Percentiles rank a stretch among this genome's conserved stretches.
phyloP scores from a whole-genome alignment of 768 basidiomycete genomes.

The Rhodotorula kratochvilovae region DNA sequence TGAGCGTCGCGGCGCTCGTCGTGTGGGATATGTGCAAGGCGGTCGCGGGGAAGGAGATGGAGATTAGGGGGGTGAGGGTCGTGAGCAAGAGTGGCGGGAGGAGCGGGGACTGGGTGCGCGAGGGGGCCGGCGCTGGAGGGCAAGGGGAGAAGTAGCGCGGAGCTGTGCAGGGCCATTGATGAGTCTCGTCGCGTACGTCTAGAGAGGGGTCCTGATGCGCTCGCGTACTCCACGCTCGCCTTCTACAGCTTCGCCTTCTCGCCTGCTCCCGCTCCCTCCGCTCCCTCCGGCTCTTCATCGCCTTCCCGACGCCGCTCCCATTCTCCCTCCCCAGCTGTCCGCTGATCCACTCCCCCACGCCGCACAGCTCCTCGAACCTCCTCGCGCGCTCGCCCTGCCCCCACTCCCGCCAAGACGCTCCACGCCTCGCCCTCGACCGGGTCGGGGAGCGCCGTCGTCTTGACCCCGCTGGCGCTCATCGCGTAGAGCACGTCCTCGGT shows the following conservation, averaged over 20 bases:
- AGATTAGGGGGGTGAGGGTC: slow-evolving; percentile 64
- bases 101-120: slow-evolving; percentile 62
- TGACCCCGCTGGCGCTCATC: slow-evolving; percentile 60
- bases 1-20: slow-evolving; percentile 69
- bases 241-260: slow-evolving; percentile 28
- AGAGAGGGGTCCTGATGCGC: not conserved
- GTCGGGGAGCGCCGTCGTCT: slow-evolving; percentile 52
- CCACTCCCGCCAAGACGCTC: slow-evolving; percentile 1
- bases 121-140: not conserved
- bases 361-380: slow-evolving; percentile 24
- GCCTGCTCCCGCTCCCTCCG: slow-evolving; percentile 1
- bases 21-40: slow-evolving; percentile 94
- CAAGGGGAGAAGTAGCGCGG: not conserved
- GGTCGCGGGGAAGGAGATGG: slow-evolving; percentile 81
- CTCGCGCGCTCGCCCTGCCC: not conserved
- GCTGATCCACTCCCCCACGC: slow-evolving; percentile 30
- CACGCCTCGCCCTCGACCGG: not conserved
- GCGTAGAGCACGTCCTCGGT: slow-evolving; percentile 80
- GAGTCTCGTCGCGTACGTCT: not conserved
- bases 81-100: slow-evolving; percentile 66
- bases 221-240: too few relatives aligned
- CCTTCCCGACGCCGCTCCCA: slow-evolving; percentile 32
- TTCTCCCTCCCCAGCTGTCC: slow-evolving; percentile 27
- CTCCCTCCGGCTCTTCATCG: slow-evolving; percentile 13
- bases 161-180: not conserved